A percentile compares a stretch with the other conserved stretches of the same genome.
phyloP scores from a whole-genome alignment of 2,329 filamentous ascomycete genomes.

The Ophiostoma angusticollis region DNA sequence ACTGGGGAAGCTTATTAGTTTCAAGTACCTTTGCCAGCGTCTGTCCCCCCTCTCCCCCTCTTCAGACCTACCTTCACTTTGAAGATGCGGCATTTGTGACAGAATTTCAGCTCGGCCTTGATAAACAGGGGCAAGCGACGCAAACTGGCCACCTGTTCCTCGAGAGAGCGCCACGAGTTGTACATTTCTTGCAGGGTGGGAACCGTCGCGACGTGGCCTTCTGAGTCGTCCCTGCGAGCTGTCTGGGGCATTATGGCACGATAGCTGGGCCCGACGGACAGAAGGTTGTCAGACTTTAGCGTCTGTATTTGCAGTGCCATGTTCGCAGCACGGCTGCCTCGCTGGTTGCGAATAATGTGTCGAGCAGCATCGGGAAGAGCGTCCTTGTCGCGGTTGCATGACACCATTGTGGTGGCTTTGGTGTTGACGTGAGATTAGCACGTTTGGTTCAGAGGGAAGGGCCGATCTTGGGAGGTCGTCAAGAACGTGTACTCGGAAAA shows the following conservation, averaged over 20 bases:
- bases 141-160: conserved; percentile 8
- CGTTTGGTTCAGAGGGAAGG: no score
- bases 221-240: background rate
- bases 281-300: background rate
- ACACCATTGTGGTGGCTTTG: background rate
- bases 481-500: no score
- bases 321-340: background rate
- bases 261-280: background rate
- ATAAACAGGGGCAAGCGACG: conserved; percentile 11
- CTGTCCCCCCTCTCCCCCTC: no score
- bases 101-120: conserved; percentile 8
- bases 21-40: background rate
- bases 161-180: conserved; percentile 13
- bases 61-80: conserved; percentile 5
- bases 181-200: conserved; percentile 15
- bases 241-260: background rate
- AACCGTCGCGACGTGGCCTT: background rate
- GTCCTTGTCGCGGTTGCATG: background rate
- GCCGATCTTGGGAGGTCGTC: no score
- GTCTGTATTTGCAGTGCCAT: background rate
- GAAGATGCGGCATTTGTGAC: conserved; percentile 11
- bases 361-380: conserved; percentile 4
- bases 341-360: conserved; percentile 8
- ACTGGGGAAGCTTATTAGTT: conserved; percentile 2
- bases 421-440: background rate